Evolutionary conservation across 257 asterid species (phyloP).

Genomic region (Plectranthus barbatus): DNA sequence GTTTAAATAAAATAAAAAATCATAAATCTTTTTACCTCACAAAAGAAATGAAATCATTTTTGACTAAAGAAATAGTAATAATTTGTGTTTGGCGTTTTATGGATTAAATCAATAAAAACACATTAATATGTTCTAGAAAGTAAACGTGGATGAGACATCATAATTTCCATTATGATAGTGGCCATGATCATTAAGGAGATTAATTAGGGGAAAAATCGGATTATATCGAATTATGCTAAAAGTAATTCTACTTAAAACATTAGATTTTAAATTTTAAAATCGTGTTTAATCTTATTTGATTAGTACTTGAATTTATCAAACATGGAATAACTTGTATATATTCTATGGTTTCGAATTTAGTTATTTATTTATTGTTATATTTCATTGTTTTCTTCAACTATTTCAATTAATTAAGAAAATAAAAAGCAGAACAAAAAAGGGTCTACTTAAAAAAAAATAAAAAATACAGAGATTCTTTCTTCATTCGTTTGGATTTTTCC

Average conservation of each 20-base stretch:
- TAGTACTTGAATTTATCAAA: not conserved
- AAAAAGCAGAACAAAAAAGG: not conserved
- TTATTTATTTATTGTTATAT: too few relatives aligned
- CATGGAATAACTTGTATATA: not conserved
- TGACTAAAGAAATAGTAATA: not conserved
- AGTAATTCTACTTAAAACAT: not conserved
- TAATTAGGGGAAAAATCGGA: not conserved
- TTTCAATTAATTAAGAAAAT: too few relatives aligned
- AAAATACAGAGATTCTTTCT: not conserved
- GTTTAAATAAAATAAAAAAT: not conserved
- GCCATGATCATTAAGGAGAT: not conserved
- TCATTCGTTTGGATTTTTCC: not conserved
- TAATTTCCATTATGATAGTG: not conserved
- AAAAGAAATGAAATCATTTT: not conserved
- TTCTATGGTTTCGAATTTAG: too few relatives aligned
- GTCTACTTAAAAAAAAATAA: not conserved
- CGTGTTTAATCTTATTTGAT: not conserved
- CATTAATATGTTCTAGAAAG: not conserved
- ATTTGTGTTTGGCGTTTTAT: not conserved
- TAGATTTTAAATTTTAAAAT: not conserved
- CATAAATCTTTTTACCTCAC: not conserved
- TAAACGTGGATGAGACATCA: slow-evolving; percentile 6
- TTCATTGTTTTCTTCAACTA: too few relatives aligned
- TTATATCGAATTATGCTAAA: not conserved
- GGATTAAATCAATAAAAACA: not conserved